phyloP scores from a whole-genome alignment of 352 stramenopile species.

The Phytopythium litorale region DNA sequence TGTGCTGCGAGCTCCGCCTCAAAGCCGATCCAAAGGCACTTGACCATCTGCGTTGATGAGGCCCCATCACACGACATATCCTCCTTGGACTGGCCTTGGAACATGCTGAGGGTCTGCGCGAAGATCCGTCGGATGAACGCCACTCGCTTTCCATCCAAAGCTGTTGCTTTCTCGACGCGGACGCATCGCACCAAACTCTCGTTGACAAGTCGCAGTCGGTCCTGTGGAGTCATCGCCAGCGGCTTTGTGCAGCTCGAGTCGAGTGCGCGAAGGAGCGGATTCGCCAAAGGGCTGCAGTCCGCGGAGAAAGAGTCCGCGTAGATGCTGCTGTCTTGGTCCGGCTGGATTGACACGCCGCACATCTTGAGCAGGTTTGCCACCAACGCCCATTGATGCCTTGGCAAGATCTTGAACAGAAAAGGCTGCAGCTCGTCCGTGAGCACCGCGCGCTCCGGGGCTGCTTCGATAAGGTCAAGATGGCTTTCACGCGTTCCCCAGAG shows the following conservation, averaged over 20 bases:
- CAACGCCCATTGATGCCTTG: conserved; percentile 23
- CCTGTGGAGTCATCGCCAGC: conserved; percentile 24
- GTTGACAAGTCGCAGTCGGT: conserved; percentile 21
- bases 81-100: conserved; percentile 13
- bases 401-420: conserved; percentile 61
- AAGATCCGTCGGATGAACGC: conserved; percentile 41
- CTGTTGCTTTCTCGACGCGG: conserved; percentile 13
- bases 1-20: conserved; percentile 24
- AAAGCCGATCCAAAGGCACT: conserved; percentile 50
- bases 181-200: conserved; percentile 19
- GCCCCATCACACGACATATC: background rate
- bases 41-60: conserved; percentile 16
- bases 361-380: conserved; percentile 39
- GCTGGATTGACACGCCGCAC: conserved; percentile 27
- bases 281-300: conserved; percentile 31
- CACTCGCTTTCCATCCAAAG: conserved; percentile 36
- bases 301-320: conserved; percentile 6
- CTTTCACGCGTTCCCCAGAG: conserved; percentile 35
- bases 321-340: background rate
- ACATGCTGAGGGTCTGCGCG: conserved; percentile 15
- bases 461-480: conserved; percentile 52
- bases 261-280: conserved; percentile 42
- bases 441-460: conserved; percentile 54
- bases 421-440: conserved; percentile 75
- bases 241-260: conserved; percentile 14